Conservation (phyloP, 1,284 basidiomycete genomes). For the Somion occarium region DNA sequence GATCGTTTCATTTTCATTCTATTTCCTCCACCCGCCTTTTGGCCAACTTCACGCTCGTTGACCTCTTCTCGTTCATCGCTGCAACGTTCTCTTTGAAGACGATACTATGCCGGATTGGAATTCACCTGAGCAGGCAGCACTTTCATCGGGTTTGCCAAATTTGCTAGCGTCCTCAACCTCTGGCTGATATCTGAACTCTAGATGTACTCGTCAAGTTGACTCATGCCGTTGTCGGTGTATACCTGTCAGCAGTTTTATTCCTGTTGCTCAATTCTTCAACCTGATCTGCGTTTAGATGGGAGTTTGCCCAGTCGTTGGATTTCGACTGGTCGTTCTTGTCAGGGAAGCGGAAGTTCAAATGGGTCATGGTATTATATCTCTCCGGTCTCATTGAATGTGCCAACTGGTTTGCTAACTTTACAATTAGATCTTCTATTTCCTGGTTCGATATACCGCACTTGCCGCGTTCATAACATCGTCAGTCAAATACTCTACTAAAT, state of each 20-base stretch:
- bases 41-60: too few relatives aligned
- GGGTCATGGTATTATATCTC: conserved; percentile 17
- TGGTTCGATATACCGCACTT: background rate
- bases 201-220: background rate
- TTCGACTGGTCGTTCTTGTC: conserved; percentile 61
- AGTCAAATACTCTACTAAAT: too few relatives aligned
- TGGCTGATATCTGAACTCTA: too few relatives aligned
- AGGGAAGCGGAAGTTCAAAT: conserved; percentile 47
- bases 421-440: conserved; percentile 3
- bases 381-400: too few relatives aligned
- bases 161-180: too few relatives aligned
- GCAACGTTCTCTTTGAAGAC: too few relatives aligned
- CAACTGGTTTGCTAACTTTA: background rate
- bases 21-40: too few relatives aligned
- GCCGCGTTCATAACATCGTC: background rate
- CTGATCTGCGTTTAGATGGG: conserved; percentile 10
- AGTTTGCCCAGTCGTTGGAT: conserved; percentile 46
- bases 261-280: background rate
- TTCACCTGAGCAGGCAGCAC: background rate
- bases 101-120: background rate
- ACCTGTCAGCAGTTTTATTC: background rate
- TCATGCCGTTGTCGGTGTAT: conserved; percentile 3
- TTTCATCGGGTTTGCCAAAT: background rate
- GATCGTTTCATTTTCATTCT: too few relatives aligned
- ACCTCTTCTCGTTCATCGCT: too few relatives aligned